These are phyloP conservation scores for Sarocladium kiliense DNA, from an alignment of 2,329 filamentous ascomycete genomes.

Conservation along the genomic window DNA sequence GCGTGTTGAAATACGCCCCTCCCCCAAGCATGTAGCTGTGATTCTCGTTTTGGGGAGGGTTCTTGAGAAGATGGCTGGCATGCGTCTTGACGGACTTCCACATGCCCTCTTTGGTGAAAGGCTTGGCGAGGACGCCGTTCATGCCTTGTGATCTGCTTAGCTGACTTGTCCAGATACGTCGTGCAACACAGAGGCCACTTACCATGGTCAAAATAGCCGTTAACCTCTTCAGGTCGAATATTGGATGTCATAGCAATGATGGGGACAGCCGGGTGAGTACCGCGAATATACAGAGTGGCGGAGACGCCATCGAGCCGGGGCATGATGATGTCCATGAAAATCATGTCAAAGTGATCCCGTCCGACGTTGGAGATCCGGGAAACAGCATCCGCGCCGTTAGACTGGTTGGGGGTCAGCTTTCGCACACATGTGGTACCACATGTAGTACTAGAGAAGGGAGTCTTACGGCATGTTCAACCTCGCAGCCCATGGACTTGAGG, in stretches of 20 bases:
- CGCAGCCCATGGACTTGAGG: constrained; percentile 58
- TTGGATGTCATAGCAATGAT: constrained; percentile 99
- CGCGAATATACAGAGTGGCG: constrained; percentile 86
- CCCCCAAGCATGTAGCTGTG: constrained; percentile 28
- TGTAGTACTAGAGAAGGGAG: not conserved
- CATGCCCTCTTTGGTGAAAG: constrained; percentile 87
- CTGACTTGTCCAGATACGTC: not conserved
- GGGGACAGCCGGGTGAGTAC: constrained; percentile 74
- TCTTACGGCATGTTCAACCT: constrained; percentile 63
- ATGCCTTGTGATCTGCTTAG: constrained; percentile 60
- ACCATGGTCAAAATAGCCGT: constrained; percentile 97
- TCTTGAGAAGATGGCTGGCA: constrained; percentile 75
- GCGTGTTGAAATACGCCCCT: constrained; percentile 29
- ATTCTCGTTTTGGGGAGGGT: constrained; percentile 42
- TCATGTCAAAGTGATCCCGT: constrained; percentile 54
- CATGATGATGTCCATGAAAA: constrained; percentile 96
- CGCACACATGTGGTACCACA: not conserved
- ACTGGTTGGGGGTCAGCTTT: constrained; percentile 20
- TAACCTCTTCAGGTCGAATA: constrained; percentile 92
- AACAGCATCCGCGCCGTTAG: constrained; percentile 85
- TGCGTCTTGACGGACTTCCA: constrained; percentile 84
- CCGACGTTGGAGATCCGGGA: constrained; percentile 63
- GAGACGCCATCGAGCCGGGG: constrained; percentile 92
- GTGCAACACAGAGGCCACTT: constrained; percentile 29
- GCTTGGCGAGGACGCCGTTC: constrained; percentile 96